Percentiles rank a stretch among this genome's conserved stretches.
phyloP scores from a whole-genome alignment of 352 stramenopile genomes.

The Phytophthora rubi region DNA sequence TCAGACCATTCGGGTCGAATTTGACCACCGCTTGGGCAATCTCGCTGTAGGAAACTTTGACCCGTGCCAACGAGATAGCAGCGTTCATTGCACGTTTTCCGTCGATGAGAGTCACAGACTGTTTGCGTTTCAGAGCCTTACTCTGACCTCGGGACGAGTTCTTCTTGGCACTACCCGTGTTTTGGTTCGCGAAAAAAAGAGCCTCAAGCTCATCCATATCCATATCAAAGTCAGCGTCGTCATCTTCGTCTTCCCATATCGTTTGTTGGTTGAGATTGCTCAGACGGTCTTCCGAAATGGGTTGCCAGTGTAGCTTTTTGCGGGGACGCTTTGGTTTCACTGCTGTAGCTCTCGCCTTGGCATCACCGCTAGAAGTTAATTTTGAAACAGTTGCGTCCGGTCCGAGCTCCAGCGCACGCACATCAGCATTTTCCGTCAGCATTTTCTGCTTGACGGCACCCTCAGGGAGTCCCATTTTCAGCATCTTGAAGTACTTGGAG shows the following conservation, averaged over 20 bases:
- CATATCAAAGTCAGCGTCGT: conserved; percentile 81
- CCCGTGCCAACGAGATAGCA: conserved; percentile 94
- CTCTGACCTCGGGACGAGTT: conserved; percentile 29
- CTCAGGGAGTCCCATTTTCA: conserved; percentile 91
- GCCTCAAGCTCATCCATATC: conserved; percentile 90
- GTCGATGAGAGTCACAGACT: conserved; percentile 93
- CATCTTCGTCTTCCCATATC: conserved; percentile 85
- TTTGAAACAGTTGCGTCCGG: conserved; percentile 60
- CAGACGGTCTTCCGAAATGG: conserved; percentile 84
- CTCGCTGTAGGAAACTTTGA: conserved; percentile 94
- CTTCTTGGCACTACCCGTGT: conserved; percentile 58
- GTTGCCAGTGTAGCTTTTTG: conserved; percentile 92
- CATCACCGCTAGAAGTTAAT: conserved; percentile 20
- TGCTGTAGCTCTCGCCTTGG: conserved; percentile 14
- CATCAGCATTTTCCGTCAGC: conserved; percentile 55
- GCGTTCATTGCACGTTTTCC: conserved; percentile 98
- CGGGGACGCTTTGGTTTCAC: conserved; percentile 47
- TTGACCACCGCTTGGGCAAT: conserved; percentile 79
- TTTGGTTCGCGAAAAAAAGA: conserved; percentile 82
- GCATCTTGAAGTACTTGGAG: conserved; percentile 95
- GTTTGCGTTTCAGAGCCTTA: conserved; percentile 71
- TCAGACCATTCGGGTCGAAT: conserved; percentile 72
- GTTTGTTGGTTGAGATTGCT: conserved; percentile 73
- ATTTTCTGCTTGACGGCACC: conserved; percentile 91
- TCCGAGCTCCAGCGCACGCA: conserved; percentile 67